Percentiles rank a stretch among this genome's conserved stretches.
These are phyloP conservation scores for Orbilia blumenaviensis DNA, from an alignment of 2,329 filamentous ascomycete genomes.

Conservation along the genomic window DNA sequence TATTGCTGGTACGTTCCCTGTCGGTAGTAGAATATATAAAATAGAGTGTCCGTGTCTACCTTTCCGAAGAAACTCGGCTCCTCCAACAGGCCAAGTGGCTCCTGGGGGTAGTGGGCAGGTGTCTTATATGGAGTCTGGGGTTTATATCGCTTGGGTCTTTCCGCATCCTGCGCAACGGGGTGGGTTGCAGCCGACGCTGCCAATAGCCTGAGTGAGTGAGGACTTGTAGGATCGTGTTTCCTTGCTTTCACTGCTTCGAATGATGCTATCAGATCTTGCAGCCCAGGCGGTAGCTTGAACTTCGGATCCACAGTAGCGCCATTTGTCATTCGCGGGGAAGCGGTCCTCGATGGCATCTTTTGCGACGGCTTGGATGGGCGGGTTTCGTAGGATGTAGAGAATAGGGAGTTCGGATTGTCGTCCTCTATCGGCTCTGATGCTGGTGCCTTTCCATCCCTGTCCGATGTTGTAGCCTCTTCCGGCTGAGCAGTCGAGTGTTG, in stretches of 20 bases:
- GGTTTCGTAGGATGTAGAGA: slow-evolving; percentile 52
- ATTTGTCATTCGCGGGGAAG: slow-evolving; percentile 42
- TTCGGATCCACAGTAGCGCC: slow-evolving; percentile 32
- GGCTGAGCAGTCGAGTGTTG: slow-evolving; percentile 43
- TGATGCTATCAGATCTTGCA: slow-evolving; percentile 89
- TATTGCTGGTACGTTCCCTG: slow-evolving; percentile 96
- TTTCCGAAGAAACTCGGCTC: slow-evolving; percentile 83
- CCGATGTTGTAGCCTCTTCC: slow-evolving; percentile 18
- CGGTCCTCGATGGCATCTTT: slow-evolving; percentile 31
- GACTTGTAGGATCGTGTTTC: slow-evolving; percentile 64
- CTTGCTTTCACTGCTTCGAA: slow-evolving; percentile 84
- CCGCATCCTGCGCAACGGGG: slow-evolving; percentile 79
- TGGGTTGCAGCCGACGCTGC: slow-evolving; percentile 76
- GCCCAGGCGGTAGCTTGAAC: slow-evolving; percentile 86
- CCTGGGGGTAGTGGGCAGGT: slow-evolving; percentile 86
- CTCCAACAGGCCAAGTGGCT: slow-evolving; percentile 89
- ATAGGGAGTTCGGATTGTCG: slow-evolving; percentile 47
- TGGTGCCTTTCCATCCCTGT: slow-evolving; percentile 35
- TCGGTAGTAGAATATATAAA: slow-evolving; percentile 99
- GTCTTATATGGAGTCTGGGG: slow-evolving; percentile 83
- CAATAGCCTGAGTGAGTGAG: slow-evolving; percentile 75
- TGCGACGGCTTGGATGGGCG: slow-evolving; percentile 46
- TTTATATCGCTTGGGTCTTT: slow-evolving; percentile 83
- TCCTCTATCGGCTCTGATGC: slow-evolving; percentile 31
- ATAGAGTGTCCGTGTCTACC: slow-evolving; percentile 94